A percentile compares a stretch with the other conserved stretches of the same genome.
Evolutionary conservation across 306 rosid genomes (phyloP).

Genomic region (Lathyrus sativus): DNA sequence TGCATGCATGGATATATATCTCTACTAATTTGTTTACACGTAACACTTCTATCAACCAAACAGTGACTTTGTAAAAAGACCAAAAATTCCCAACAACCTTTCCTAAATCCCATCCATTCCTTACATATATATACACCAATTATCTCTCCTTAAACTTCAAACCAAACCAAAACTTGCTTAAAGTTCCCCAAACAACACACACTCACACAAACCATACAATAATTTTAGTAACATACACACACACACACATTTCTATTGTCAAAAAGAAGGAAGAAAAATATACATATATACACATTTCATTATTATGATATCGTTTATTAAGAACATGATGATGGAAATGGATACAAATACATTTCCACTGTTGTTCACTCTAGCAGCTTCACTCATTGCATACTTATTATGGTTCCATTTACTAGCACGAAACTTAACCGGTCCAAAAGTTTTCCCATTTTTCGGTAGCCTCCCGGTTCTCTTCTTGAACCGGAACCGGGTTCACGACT

Average conservation of each 20-base stretch:
- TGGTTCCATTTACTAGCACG: constrained; percentile 65
- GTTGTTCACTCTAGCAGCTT: constrained; percentile 43
- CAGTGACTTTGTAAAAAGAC: constrained; percentile 27
- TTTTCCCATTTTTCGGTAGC: constrained; percentile 79
- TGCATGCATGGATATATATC: constrained; percentile 5
- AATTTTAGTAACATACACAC: not conserved
- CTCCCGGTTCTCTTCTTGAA: constrained; percentile 62
- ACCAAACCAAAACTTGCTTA: constrained; percentile 22
- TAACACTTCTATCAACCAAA: constrained; percentile 46
- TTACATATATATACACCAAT: constrained; percentile 35
- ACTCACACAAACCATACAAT: not conserved
- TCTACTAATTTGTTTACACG: constrained; percentile 16
- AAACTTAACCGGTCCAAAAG: constrained; percentile 72
- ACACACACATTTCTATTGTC: not conserved
- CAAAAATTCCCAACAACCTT: constrained; percentile 62
- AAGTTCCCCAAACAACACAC: not conserved
- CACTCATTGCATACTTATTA: constrained; percentile 47
- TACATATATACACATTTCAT: not conserved
- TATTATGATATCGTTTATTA: not conserved
- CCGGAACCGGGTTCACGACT: constrained; percentile 70
- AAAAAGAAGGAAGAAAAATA: too few relatives aligned
- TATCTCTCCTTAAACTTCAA: constrained; percentile 16
- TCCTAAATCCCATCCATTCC: constrained; percentile 42
- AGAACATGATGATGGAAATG: constrained; percentile 26
- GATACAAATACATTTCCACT: constrained; percentile 54